Evolutionary conservation across 169 alveolate species (phyloP).

Genomic region (Eimeria maxima): DNA sequence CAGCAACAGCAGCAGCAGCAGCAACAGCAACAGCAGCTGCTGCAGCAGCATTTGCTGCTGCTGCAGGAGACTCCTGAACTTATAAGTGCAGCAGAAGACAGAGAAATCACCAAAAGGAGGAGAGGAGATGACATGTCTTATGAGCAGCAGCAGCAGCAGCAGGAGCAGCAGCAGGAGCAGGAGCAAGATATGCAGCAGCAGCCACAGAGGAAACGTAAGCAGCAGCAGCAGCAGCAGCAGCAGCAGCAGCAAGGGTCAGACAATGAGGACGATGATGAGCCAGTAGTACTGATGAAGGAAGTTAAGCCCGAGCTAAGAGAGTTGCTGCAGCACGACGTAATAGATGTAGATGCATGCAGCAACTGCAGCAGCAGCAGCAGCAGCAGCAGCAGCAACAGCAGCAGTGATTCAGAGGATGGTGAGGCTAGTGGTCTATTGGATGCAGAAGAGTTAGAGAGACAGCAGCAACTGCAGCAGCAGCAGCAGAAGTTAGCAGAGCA

Average conservation of each 20-base stretch:
- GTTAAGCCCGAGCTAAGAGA: neutral
- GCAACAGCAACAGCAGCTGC: neutral
- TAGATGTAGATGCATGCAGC: slow-evolving; percentile 39
- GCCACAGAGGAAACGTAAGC: too few relatives aligned
- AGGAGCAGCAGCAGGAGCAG: too few relatives aligned
- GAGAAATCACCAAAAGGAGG: neutral
- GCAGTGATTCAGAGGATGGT: neutral
- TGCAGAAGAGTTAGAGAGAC: neutral
- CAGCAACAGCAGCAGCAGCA: neutral
- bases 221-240: too few relatives aligned
- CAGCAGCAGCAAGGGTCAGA: too few relatives aligned
- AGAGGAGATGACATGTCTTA: neutral
- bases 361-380: slow-evolving; percentile 44
- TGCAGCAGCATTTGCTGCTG: too few relatives aligned
- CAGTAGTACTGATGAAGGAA: slow-evolving; percentile 8
- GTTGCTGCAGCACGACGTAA: slow-evolving; percentile 34
- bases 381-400: neutral
- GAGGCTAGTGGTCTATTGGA: neutral
- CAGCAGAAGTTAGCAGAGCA: too few relatives aligned
- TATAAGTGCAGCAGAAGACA: neutral
- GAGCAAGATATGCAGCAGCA: too few relatives aligned
- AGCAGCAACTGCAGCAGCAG: neutral
- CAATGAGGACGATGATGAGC: neutral
- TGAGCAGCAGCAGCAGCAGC: slow-evolving; percentile 34
- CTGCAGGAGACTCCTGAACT: too few relatives aligned